Evolutionary conservation across 1,139 yeast genomes (phyloP).

Genomic region (Yamadazyma dendronema): DNA sequence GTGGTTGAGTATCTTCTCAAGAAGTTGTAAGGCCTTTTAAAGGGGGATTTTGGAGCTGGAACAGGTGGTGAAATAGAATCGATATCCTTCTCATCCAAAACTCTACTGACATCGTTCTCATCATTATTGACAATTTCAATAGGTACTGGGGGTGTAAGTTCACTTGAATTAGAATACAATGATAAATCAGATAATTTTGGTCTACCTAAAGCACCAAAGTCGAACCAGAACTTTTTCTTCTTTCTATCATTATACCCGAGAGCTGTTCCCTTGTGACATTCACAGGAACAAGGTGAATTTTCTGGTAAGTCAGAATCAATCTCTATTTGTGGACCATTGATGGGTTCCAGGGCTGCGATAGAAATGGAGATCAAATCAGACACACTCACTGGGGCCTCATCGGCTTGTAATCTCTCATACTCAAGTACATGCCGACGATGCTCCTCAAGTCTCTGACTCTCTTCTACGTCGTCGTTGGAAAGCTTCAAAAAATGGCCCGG

Average conservation of each 20-base stretch:
- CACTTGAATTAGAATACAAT: neutral
- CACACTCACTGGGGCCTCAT: no score
- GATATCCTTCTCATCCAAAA: neutral
- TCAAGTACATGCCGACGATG: neutral
- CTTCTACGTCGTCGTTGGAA: neutral
- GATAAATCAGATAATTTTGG: neutral
- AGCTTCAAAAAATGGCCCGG: slow-evolving; percentile 21
- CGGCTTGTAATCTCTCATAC: no score
- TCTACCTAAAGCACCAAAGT: neutral
- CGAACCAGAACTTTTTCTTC: neutral
- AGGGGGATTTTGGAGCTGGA: neutral
- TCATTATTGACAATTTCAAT: slow-evolving; percentile 4
- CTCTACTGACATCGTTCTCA: neutral
- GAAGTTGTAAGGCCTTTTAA: neutral
- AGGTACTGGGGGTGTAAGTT: neutral
- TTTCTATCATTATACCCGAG: neutral
- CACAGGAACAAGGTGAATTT: neutral
- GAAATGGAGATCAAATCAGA: slow-evolving; percentile 3
- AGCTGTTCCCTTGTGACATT: neutral
- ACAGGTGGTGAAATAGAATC: neutral
- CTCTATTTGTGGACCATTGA: neutral
- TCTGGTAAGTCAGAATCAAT: neutral
- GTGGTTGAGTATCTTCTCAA: slow-evolving; percentile 7
- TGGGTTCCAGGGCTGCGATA: neutral
- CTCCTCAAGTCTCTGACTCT: neutral